Conservation (phyloP, 768 basidiomycete species). For the Suillus lakei region DNA sequence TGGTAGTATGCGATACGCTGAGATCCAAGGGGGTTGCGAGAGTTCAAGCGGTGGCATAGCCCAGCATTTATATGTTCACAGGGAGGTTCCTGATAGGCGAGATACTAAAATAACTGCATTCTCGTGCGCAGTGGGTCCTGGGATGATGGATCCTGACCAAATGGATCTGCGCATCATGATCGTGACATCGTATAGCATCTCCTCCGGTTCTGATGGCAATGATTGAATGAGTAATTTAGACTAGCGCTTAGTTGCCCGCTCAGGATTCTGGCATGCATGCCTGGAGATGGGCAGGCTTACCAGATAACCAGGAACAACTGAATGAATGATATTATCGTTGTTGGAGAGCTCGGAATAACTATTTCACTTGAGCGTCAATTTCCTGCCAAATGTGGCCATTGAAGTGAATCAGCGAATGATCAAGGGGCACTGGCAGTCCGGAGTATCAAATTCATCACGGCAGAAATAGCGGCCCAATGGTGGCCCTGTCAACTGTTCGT, state of each 20-base stretch:
- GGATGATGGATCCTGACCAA: neutral
- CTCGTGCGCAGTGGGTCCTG: neutral
- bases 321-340: neutral
- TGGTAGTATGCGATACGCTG: slow-evolving; percentile 1
- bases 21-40: slow-evolving; percentile 8
- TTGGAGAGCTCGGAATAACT: neutral
- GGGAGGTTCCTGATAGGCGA: slow-evolving; percentile 6
- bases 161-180: slow-evolving; percentile 15
- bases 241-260: neutral
- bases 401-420: neutral
- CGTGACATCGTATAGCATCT: neutral
- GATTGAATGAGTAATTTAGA: neutral
- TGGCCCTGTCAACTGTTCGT: neutral
- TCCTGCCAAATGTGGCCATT: neutral
- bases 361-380: neutral
- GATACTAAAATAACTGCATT: slow-evolving; percentile 16
- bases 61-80: slow-evolving; percentile 24
- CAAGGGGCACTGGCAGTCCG: no score
- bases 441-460: neutral
- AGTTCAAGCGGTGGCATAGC: no score
- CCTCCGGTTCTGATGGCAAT: neutral
- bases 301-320: neutral
- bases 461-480: neutral
- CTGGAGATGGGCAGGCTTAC: neutral
- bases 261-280: neutral